Percentiles rank a stretch among this genome's conserved stretches.
Conservation (phyloP, 139 green algal species). For the Ulvella scutata region DNA sequence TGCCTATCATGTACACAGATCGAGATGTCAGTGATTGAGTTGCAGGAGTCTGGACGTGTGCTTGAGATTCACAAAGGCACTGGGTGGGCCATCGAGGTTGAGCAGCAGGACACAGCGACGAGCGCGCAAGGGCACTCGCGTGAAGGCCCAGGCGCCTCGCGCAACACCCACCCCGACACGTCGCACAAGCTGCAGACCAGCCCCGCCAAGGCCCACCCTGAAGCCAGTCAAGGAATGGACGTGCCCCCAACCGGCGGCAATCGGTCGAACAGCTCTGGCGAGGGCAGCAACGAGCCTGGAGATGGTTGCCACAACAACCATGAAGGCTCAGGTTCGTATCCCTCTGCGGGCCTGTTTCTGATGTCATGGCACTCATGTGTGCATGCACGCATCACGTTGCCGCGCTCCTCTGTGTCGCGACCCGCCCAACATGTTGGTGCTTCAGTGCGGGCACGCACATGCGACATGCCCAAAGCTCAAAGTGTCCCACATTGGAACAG, state of each 20-base stretch:
- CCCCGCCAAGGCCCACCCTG: not conserved
- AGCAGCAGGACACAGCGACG: constrained; percentile 1
- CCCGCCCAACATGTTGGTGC: too few species aligned
- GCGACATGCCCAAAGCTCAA: too few species aligned
- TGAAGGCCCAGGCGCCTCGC: too few species aligned
- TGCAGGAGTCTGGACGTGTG: not conserved
- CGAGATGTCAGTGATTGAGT: too few species aligned
- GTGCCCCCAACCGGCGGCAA: not conserved
- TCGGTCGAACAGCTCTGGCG: not conserved
- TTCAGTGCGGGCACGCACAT: too few species aligned
- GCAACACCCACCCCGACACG: not conserved
- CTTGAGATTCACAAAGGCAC: not conserved
- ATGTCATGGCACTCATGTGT: too few species aligned
- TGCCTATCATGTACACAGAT: too few species aligned
- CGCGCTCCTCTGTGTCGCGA: too few species aligned
- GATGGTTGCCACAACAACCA: not conserved
- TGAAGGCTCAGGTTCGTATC: too few species aligned
- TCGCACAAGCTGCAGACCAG: not conserved
- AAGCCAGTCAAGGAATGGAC: not conserved
- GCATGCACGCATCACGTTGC: too few species aligned
- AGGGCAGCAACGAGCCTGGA: not conserved
- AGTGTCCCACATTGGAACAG: too few species aligned
- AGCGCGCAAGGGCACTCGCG: not conserved
- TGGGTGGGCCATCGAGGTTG: not conserved
- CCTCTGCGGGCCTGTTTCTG: too few species aligned